Conservation (phyloP, 2,329 filamentous ascomycete genomes). For the Exophiala calicioides region DNA sequence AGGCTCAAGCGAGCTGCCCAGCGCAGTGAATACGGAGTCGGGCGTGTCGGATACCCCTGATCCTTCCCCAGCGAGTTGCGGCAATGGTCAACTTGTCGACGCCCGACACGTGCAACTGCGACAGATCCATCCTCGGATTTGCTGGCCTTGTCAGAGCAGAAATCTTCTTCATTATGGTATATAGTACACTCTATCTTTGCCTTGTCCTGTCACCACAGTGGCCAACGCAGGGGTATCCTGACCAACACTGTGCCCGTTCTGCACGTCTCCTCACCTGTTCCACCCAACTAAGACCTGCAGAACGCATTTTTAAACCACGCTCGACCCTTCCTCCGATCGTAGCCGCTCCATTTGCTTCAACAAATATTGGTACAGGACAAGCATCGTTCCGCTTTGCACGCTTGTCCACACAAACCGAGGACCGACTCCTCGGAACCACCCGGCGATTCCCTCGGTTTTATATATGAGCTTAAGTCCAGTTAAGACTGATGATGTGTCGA, state of each 20-base stretch:
- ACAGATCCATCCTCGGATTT: background rate
- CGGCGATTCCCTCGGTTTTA: conserved; percentile 79
- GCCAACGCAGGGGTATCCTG: conserved; percentile 18
- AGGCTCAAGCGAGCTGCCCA: background rate
- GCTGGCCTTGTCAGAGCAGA: conserved; percentile 4
- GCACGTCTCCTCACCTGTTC: too few species aligned
- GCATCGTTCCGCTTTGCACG: conserved; percentile 94
- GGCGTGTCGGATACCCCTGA: conserved; percentile 18
- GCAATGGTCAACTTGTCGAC: background rate
- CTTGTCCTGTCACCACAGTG: conserved; percentile 2
- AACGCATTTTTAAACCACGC: conserved; percentile 21
- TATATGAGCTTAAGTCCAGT: conserved; percentile 86
- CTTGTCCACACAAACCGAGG: conserved; percentile 95
- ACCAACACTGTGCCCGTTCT: conserved; percentile 7
- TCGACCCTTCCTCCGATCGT: conserved; percentile 22
- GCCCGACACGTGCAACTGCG: background rate
- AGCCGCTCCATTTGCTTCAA: conserved; percentile 69
- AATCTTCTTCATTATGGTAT: conserved; percentile 8
- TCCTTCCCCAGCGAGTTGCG: conserved; percentile 17
- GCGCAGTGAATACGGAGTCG: background rate
- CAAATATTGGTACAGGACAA: conserved; percentile 90
- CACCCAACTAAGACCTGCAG: conserved; percentile 12
- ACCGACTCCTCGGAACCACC: conserved; percentile 93
- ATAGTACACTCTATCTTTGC: conserved; percentile 20
- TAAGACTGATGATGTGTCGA: conserved; percentile 87